Base-by-base conservation (phyloP, 1,284 basidiomycete genomes). In the Boletus semigastroideus region DNA sequence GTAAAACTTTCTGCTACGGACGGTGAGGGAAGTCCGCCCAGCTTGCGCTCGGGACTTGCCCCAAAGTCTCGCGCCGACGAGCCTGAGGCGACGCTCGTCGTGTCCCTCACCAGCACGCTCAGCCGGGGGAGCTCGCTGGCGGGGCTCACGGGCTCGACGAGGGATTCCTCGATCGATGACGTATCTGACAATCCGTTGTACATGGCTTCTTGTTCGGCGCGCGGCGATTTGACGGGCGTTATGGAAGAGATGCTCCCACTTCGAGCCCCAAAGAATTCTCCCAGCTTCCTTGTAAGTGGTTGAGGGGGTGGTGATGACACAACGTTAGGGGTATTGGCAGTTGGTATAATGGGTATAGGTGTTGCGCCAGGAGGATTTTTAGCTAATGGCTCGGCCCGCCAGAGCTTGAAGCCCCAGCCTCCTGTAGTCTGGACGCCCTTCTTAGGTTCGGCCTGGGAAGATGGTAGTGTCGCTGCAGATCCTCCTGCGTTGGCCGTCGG, bases 351-450 rank as follows among this genome's bases (percentile, higher is more conserved):
- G 10, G 70, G 57, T 42, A 70, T 59, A 2, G 68, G 52, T 25
- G 66, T 58, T 11, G 59, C 46, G 37, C 61, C 54, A 1, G 53
- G 44, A 11, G 67, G 51, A 22, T 39, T 59, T 45, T 68, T 67
- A 50, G 63, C 49, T 59, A 66, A 51, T 36, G 71, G 57, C 39
- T 76, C 74, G 7, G 66, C 71, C 60, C 76, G 80, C 86, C 86
- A 90, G 44, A 90, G 71, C 64, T 84, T 87, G 63, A 83, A 83
- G 6, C 78, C 78, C 82, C 82, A 83, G 30, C 76, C 72, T 27
- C 62, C 61, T 34, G 61, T 30, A 27, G 55, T 62, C 44, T 52
- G 62, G 14, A 38, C 28, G 33, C 59, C 61, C 57, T 71, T 74
- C 66, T 69, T 75, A 44, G 62, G 55, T 60, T 77, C 78, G 7